Evolutionary conservation across 2,329 filamentous ascomycete species (phyloP), one percentile per base, ranked within the genome.

Genomic region (Pseudogymnoascus sp.): DNA sequence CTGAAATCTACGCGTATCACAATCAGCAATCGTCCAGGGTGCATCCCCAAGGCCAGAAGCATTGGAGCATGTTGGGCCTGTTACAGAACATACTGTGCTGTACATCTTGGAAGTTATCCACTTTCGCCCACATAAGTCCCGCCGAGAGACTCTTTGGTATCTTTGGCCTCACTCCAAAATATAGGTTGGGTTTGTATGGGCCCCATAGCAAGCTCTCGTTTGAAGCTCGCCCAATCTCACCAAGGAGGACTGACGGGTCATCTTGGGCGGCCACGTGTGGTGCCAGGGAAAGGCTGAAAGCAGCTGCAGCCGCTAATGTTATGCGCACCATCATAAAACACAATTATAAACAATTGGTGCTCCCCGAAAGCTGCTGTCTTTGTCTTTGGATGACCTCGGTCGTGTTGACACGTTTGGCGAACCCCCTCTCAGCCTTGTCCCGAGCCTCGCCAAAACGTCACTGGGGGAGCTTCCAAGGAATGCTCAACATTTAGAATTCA

Each of bases 151-250:
- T 92, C 71, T 92, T 86, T 0, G 92, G 88, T 58, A 93, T 80
- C 62, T 91, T 83, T 50, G 93, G 90, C 18, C 90, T 83, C 36
- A 96, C 83, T 1, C 93, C 93, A 77, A 97, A 97, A 75, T 97
- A 97, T 47, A 97, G 75, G 70, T 97, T 97, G 0, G 93, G 89
- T 67, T 90, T 85, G 76, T 97, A 99, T 1, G 94, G 91, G 0
- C 94, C 94, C 94, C 94, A 99, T 77, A 97, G 80, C 68, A 99
- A 80, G 70, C 88, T 93, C 70, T 95, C 82, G 74, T 97, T 96
- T 70, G 83, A 84, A 22, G 65, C 64, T 25, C 70, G 61, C 6
- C 67, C 69, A 58, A 75, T 69, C 67, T 79, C 77, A 25, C 66
- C 65, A 28, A 67, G 67, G 22, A 69, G 57, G 25, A 70, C 68